phyloP scores from a whole-genome alignment of 176 grass and related monocot genomes.

The Avena atlantica region DNA sequence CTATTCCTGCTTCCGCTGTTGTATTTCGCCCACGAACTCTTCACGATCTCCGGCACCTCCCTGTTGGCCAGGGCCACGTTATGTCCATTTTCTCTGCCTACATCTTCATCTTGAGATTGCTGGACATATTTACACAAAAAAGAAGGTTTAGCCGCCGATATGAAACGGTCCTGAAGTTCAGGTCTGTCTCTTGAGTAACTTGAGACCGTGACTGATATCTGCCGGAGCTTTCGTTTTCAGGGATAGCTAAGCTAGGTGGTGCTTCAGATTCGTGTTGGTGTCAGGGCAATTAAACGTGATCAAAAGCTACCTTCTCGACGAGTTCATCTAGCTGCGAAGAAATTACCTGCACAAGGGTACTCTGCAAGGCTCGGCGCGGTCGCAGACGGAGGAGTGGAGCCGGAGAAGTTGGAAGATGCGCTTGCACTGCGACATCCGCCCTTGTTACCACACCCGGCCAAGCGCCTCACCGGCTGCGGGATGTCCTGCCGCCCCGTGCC shows the following conservation, averaged over 20 bases:
- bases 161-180: not conserved
- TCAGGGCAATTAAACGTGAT: not conserved
- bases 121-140: slow-evolving; percentile 5
- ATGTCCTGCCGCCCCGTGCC: too few species aligned
- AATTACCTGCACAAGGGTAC: too few species aligned
- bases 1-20: not conserved
- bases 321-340: not conserved
- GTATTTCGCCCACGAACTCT: slow-evolving; percentile 52
- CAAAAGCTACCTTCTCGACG: not conserved
- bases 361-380: too few species aligned
- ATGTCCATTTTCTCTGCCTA: slow-evolving; percentile 42
- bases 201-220: not conserved
- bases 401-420: too few species aligned
- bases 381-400: too few species aligned
- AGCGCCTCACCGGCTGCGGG: too few species aligned
- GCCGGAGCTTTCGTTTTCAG: not conserved
- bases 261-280: slow-evolving; percentile 1
- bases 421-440: too few species aligned
- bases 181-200: not conserved
- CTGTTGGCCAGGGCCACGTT: slow-evolving; percentile 63
- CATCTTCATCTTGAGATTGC: slow-evolving; percentile 67
- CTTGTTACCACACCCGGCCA: too few species aligned
- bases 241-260: not conserved
- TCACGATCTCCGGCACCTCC: slow-evolving; percentile 52
- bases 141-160: not conserved